Evolutionary conservation across 2,329 filamentous ascomycete species (phyloP).

Genomic region (Tolypocladium tundrense): DNA sequence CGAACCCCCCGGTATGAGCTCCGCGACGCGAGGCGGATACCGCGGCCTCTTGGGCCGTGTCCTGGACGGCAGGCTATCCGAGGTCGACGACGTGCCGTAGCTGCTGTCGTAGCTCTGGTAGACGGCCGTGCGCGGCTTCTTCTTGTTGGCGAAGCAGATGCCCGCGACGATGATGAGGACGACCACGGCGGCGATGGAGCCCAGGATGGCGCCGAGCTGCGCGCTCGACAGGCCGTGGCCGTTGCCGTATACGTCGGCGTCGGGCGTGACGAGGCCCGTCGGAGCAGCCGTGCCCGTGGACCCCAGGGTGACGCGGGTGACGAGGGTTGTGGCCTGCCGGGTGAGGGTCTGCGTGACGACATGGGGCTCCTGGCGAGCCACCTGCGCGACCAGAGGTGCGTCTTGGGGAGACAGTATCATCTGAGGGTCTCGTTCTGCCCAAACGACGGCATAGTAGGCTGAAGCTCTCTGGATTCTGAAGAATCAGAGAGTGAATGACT

Average conservation of each 20-base stretch:
- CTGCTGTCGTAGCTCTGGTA: not conserved
- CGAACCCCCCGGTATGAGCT: constrained; percentile 21
- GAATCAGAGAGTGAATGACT: not conserved
- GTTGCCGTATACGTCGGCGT: constrained; percentile 1
- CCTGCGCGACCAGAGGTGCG: not conserved
- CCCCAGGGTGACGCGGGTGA: not conserved
- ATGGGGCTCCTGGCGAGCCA: not conserved
- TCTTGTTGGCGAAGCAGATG: constrained; percentile 14
- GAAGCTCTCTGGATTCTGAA: not conserved
- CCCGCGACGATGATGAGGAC: constrained; percentile 21
- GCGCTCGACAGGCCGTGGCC: constrained; percentile 17
- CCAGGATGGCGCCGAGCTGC: constrained; percentile 31
- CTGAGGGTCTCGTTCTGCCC: not conserved
- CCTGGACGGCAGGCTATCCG: not conserved
- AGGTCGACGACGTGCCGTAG: not conserved
- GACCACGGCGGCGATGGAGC: constrained; percentile 26
- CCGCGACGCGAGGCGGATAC: constrained; percentile 11
- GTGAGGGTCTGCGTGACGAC: constrained; percentile 2
- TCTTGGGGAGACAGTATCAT: not conserved
- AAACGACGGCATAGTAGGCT: not conserved
- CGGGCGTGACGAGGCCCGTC: not conserved
- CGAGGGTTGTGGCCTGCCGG: not conserved
- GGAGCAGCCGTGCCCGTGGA: not conserved
- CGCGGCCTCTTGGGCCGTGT: not conserved
- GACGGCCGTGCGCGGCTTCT: not conserved